Evolutionary conservation across 345 rosid species (phyloP), one percentile per base, ranked within the genome.

Genomic region (Clarkia xantiana): DNA sequence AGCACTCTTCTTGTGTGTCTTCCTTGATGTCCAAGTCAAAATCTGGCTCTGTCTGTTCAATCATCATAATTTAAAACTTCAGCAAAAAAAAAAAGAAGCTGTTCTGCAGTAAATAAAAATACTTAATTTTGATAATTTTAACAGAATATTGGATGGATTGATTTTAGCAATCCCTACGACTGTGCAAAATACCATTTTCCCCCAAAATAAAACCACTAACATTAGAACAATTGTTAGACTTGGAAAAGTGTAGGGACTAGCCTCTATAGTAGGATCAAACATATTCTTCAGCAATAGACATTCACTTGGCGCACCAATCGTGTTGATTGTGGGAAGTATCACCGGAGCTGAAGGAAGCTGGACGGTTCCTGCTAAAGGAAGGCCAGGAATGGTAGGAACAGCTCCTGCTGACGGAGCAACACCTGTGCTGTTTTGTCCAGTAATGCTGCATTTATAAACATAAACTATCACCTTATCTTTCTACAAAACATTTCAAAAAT

Each of bases 11-110:
- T 65, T 65, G 49, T 46, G 87, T 96, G 55, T 91, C 96, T 60
- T 91, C 99, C 74, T 78, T 77, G 53, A 91, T 91, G 69, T 91
- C 99, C 68, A 70, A 20, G 14, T 87, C 85, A 66, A 87, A 91
- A 42, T 84, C 88, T 52, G 81, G 82, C 39, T 86, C 93, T 1
- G 82, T 75, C 99, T 84, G 93, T 59, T 50, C 18, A 44, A 60
- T 44, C 1, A 7, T 29, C 9, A 29, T 29, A 9, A 12, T 40
- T 39, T 42, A 17, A 17, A 16, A 9, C 16, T 8, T 53, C 18
- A 19, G 14, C 12, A 3, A 41, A 53, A 36, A 53, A 53, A 0
- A 3, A 41, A 53, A 36, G 40, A 53, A 0, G 0, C 9, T 29
- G 36, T 29, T 29, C 8, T 29, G 36, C 25, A 22, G 2, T 2